These are phyloP conservation scores for Centrapalus pauciflorus DNA, from an alignment of 129 eudicot species.

Conservation along the genomic window DNA sequence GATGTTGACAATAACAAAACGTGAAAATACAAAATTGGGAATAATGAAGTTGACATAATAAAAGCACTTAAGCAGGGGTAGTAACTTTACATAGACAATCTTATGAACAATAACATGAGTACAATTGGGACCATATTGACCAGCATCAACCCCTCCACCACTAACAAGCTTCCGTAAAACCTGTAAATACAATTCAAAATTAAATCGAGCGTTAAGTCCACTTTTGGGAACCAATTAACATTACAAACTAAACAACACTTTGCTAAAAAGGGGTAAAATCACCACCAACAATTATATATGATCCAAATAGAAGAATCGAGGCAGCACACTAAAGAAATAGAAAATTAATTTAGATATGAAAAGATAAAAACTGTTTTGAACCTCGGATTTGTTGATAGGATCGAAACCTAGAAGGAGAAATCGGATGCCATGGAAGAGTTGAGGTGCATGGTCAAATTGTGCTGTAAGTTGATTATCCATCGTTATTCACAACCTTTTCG, in stretches of 20 bases:
- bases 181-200: constrained; percentile 23
- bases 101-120: constrained; percentile 84
- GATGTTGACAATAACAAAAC: neutral
- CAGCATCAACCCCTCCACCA: constrained; percentile 74
- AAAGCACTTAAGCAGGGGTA: neutral
- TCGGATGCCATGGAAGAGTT: constrained; percentile 49
- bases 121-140: constrained; percentile 54
- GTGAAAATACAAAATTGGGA: neutral
- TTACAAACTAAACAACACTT: neutral
- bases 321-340: neutral
- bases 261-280: neutral
- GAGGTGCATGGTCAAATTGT: constrained; percentile 28
- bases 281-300: neutral
- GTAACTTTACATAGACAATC: constrained; percentile 42
- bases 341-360: neutral
- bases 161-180: constrained; percentile 53
- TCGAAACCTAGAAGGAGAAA: constrained; percentile 69
- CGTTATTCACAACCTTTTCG: constrained; percentile 12
- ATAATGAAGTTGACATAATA: neutral
- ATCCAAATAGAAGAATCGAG: neutral
- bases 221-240: neutral
- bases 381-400: constrained; percentile 41
- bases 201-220: neutral
- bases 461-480: constrained; percentile 20
- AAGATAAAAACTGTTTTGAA: constrained; percentile 10